Base-by-base conservation (phyloP, 768 basidiomycete genomes). In the Termitomyces sp. region DNA sequence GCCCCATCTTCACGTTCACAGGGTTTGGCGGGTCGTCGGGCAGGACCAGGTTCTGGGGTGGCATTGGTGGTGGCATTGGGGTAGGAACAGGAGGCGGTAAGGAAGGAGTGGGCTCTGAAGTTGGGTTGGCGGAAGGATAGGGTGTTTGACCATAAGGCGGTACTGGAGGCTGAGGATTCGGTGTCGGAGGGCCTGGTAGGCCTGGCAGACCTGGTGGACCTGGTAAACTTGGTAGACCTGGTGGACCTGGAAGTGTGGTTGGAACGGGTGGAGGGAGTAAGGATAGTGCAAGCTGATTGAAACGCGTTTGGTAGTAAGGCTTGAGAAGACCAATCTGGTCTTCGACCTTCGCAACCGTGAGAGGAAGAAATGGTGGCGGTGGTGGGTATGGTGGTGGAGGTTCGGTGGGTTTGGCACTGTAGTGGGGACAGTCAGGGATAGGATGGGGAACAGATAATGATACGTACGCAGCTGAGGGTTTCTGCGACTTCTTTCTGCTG, bases 271-370 rank as follows among this genome's bases (percentile, higher is more conserved):
- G 71, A 7, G 66, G 57, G n/a, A 68, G 69, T 36, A 59, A 56
- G 38, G 60, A 52, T 22, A 63, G 68, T 16, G 80, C 75, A 45
- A 86, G 70, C 28, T 75, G 66, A 2, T 79, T 69, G 52, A 92
- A 76, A 33, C 89, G 83, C 32, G 71, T 67, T 48, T 86, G 81
- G 67, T 90, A 96, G 76, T 88, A 96, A 0, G 83, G 73, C 60
- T 83, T 89, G 65, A 98, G 86, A 42, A 98, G 75, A 9, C 93
- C 94, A 65, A 97, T 93, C 68, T 96, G 94, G 28, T 86, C 76
- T 39, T 90, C 88, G 68, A 90, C 79, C 58, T 84, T 86, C 58
- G 76, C 76, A 8, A 83, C 77, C 1, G 83, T 85, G 67, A 98
- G 81, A 1, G 86, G 87, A 3, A 93, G 73, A 69, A 96, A 92